Conservation (phyloP, 225 moss, liverwort and hornwort species). For the Sphagnum contortum region DNA sequence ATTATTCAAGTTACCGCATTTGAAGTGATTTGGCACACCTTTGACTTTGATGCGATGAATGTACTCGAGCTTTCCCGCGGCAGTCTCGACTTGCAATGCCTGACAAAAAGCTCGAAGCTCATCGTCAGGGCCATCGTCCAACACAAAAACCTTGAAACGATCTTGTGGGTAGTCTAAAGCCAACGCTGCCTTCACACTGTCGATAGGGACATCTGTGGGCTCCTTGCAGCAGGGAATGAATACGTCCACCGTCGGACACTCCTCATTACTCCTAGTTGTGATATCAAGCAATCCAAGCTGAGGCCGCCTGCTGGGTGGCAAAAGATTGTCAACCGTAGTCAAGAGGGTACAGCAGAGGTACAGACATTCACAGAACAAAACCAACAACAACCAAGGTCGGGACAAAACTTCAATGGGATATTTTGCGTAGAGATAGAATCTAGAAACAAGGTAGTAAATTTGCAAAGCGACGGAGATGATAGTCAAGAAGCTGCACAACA, state of each 20-base stretch:
- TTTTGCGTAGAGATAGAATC: constrained; percentile 13
- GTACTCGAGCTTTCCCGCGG: constrained; percentile 21
- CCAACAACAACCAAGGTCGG: constrained; percentile 30
- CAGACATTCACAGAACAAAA: constrained; percentile 16
- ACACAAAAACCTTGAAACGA: constrained; percentile 39
- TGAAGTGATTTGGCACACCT: constrained; percentile 49
- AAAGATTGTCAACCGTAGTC: constrained; percentile 23
- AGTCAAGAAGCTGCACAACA: constrained; percentile 14
- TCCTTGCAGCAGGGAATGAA: constrained; percentile 44
- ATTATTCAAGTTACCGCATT: constrained; percentile 52
- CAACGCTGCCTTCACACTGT: constrained; percentile 36
- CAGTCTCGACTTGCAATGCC: constrained; percentile 25
- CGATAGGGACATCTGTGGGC: constrained; percentile 37
- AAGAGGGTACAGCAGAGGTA: constrained; percentile 17
- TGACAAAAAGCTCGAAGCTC: constrained; percentile 28
- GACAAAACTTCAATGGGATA: constrained; percentile 3
- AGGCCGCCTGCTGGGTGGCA: constrained; percentile 33
- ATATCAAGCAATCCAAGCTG: constrained; percentile 12
- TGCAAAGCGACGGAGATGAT: constrained; percentile 22
- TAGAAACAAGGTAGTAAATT: constrained; percentile 16
- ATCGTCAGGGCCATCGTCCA: constrained; percentile 48
- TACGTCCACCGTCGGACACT: constrained; percentile 30
- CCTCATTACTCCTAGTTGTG: constrained; percentile 7
- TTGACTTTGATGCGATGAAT: constrained; percentile 28
- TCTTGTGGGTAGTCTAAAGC: constrained; percentile 37